A percentile compares a stretch with the other conserved stretches of the same genome.
These are phyloP conservation scores for Herpomyces periplanetae DNA, from an alignment of 2,329 filamentous ascomycete species.

Conservation along the genomic window DNA sequence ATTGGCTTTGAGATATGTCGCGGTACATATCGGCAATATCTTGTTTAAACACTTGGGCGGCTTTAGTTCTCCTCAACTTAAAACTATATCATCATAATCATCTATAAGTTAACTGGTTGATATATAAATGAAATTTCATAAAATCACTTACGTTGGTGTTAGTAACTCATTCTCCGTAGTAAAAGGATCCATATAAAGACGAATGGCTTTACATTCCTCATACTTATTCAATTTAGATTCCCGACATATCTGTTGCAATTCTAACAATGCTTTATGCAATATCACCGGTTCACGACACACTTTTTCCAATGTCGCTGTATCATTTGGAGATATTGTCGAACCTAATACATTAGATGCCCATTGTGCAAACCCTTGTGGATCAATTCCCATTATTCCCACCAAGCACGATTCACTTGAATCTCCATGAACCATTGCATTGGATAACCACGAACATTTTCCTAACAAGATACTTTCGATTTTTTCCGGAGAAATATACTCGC, in stretches of 20 bases:
- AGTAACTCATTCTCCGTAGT: constrained; percentile 64
- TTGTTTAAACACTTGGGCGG: too few relatives aligned
- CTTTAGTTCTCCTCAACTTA: too few relatives aligned
- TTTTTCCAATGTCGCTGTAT: constrained; percentile 22
- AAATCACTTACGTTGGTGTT: constrained; percentile 34
- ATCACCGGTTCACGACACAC: constrained; percentile 29
- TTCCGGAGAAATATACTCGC: constrained; percentile 91
- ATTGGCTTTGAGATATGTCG: too few relatives aligned
- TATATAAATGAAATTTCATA: too few relatives aligned
- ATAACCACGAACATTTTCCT: constrained; percentile 34
- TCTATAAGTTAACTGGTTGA: too few relatives aligned
- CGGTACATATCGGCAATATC: too few relatives aligned
- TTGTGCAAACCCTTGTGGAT: constrained; percentile 40
- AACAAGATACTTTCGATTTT: constrained; percentile 82
- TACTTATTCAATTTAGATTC: constrained; percentile 69
- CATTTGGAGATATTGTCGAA: constrained; percentile 19
- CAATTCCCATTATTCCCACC: constrained; percentile 54
- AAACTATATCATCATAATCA: too few relatives aligned
- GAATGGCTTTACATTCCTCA: constrained; percentile 33
- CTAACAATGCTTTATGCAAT: constrained; percentile 28
- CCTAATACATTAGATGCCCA: constrained; percentile 42
- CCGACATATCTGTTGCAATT: constrained; percentile 36
- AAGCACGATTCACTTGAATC: constrained; percentile 43
- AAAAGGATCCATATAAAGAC: constrained; percentile 76
- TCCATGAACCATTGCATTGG: constrained; percentile 58